Base-by-base conservation (phyloP, 177 flowering plant species). In the Vitis hybrid region DNA sequence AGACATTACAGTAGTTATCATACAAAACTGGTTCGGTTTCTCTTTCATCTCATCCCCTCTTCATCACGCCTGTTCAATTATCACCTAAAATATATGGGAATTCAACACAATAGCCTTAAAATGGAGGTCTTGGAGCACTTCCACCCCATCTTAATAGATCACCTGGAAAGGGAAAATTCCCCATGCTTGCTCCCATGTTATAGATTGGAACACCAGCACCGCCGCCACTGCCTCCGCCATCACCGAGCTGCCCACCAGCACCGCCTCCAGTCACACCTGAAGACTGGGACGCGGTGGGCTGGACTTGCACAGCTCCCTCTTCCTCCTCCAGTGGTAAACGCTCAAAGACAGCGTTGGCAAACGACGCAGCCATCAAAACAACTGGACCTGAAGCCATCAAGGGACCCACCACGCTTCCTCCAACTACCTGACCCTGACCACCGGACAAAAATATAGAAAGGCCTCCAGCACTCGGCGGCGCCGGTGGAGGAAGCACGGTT, bases 401-500 rank as follows among this genome's bases (percentile, higher is more conserved):
- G 2, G 88, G 86, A 12, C 88, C 92, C 74, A 82, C 92, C 55
- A 88, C 90, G 61, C 77, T 82, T 8, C 95, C 95, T 1, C 95
- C 95, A 2, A 87, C 86, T 10, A 90, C 83, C 77, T 88, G 91
- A 14, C 90, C 94, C 63, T 88, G 91, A 19, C 86, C 91, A 0
- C 92, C 95, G 0, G 88, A 69, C 52, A 90, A 57, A 67, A 78
- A 90, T 64, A 90, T 81, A 0, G 90, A 81, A 70, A 90, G 57
- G 2, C 92, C 92, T 1, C 88, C 88, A 0, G 95, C 87, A 0
- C 86, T 88, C 1, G 92, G 92, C 8, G 91, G 91, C 3, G 90
- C 91, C 9, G 95, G 92, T 2, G 92, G 88, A 1, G 94, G 94
- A 11, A 90, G 80, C 30, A 87, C 84, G 1, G 95, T 82, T 32